Evolutionary conservation across 2,329 filamentous ascomycete genomes (phyloP).

Genomic region (Drechslerella dactyloides): DNA sequence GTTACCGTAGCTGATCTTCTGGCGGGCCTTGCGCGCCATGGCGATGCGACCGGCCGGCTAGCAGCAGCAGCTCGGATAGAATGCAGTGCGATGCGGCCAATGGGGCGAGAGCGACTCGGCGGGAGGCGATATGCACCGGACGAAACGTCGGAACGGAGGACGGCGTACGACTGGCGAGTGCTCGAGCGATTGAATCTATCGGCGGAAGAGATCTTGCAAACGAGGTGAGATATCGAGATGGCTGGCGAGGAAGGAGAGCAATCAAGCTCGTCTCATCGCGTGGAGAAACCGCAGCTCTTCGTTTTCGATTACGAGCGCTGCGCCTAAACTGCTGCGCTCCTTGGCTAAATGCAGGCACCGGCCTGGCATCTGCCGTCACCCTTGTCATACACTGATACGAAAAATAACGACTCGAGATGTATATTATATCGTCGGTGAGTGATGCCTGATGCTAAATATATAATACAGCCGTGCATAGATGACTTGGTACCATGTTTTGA

Average conservation of each 20-base stretch:
- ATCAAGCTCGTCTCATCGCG: slow-evolving; percentile 13
- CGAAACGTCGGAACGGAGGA: no score
- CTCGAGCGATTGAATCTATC: slow-evolving; percentile 22
- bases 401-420: no score
- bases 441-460: slow-evolving; percentile 11
- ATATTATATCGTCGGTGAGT: background rate
- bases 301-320: slow-evolving; percentile 12
- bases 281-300: slow-evolving; percentile 28
- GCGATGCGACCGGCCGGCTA: background rate
- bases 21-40: slow-evolving; percentile 73
- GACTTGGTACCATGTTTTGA: no score
- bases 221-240: slow-evolving; percentile 1
- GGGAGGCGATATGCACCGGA: no score
- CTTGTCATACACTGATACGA: no score
- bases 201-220: background rate
- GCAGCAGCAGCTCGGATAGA: background rate
- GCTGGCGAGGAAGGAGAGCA: slow-evolving; percentile 4
- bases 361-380: slow-evolving; percentile 4
- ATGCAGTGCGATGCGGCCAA: slow-evolving; percentile 8
- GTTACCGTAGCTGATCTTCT: slow-evolving; percentile 73
- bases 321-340: slow-evolving; percentile 24
- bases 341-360: slow-evolving; percentile 19
- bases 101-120: background rate
- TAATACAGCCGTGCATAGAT: slow-evolving; percentile 3
- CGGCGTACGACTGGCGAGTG: background rate